Conservation (phyloP, 257 asterid species). For the Nicotiana noctiflora region DNA sequence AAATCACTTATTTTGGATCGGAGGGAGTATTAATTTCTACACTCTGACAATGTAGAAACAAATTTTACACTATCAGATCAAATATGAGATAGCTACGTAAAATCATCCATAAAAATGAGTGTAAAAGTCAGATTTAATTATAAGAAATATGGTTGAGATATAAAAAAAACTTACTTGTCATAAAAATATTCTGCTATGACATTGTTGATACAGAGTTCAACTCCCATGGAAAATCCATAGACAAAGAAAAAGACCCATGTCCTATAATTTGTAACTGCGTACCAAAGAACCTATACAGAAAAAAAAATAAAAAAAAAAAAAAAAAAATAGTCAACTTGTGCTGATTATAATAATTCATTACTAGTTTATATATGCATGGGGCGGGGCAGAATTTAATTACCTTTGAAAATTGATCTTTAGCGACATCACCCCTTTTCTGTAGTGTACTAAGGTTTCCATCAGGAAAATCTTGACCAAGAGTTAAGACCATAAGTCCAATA, state of each 20-base stretch:
- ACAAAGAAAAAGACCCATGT: constrained; percentile 51
- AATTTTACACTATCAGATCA: too few relatives aligned
- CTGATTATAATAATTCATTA: neutral
- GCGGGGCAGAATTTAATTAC: constrained; percentile 4
- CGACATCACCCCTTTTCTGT: constrained; percentile 43
- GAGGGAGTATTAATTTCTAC: too few relatives aligned
- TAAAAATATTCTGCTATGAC: constrained; percentile 47
- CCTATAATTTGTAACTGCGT: constrained; percentile 47
- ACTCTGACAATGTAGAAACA: too few relatives aligned
- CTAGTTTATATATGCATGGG: neutral
- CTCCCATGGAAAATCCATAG: constrained; percentile 55
- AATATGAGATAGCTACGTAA: neutral
- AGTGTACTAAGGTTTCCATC: constrained; percentile 50
- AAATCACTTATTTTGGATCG: too few relatives aligned
- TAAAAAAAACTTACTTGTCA: constrained; percentile 26
- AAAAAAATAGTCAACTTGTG: neutral
- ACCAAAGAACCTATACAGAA: constrained; percentile 26
- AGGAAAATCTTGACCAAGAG: constrained; percentile 54
- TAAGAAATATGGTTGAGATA: neutral
- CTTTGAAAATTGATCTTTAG: constrained; percentile 39
- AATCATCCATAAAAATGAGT: too few relatives aligned
- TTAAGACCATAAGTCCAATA: constrained; percentile 39
- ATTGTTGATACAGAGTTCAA: constrained; percentile 42
- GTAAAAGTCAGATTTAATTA: too few relatives aligned
- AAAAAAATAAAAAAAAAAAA: neutral